These are phyloP conservation scores for Ogataea paraovalis DNA, from an alignment of 805 yeast genomes.

Conservation along the genomic window DNA sequence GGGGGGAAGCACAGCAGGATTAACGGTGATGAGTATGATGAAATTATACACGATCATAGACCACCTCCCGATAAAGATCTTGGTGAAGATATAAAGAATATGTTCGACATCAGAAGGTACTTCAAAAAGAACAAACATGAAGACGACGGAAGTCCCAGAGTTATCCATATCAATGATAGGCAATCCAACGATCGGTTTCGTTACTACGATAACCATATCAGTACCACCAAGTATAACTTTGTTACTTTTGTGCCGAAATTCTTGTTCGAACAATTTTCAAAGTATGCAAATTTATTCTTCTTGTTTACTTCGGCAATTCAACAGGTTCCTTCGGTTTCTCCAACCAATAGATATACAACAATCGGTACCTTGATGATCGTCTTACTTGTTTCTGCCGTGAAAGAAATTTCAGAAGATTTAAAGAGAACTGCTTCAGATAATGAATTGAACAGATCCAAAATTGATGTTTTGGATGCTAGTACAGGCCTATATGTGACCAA, in stretches of 20 bases:
- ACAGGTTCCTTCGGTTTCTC: constrained; percentile 95
- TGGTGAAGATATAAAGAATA: constrained; percentile 18
- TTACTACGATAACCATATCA: constrained; percentile 78
- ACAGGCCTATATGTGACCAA: constrained; percentile 60
- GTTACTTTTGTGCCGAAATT: constrained; percentile 95
- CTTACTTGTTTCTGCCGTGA: constrained; percentile 82
- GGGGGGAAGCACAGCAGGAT: constrained; percentile 1
- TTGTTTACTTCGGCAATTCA: constrained; percentile 89
- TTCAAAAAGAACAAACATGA: constrained; percentile 17
- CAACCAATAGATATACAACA: constrained; percentile 94
- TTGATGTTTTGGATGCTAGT: constrained; percentile 55
- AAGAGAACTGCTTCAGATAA: constrained; percentile 85
- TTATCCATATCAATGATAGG: constrained; percentile 65
- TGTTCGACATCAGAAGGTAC: constrained; percentile 28
- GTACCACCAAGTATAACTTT: constrained; percentile 91
- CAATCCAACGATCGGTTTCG: constrained; percentile 49
- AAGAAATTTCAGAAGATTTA: constrained; percentile 86
- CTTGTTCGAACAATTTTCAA: constrained; percentile 92
- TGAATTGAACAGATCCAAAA: constrained; percentile 73
- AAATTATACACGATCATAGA: constrained; percentile 21
- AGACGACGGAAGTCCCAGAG: constrained; percentile 46
- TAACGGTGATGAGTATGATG: constrained; percentile 17
- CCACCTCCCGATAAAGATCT: constrained; percentile 23
- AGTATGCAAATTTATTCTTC: constrained; percentile 93
- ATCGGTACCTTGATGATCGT: constrained; percentile 87